A percentile compares a stretch with the other conserved stretches of the same genome.
Evolutionary conservation across 2,329 filamentous ascomycete genomes (phyloP).

Genomic region (Colletotrichum sp.): DNA sequence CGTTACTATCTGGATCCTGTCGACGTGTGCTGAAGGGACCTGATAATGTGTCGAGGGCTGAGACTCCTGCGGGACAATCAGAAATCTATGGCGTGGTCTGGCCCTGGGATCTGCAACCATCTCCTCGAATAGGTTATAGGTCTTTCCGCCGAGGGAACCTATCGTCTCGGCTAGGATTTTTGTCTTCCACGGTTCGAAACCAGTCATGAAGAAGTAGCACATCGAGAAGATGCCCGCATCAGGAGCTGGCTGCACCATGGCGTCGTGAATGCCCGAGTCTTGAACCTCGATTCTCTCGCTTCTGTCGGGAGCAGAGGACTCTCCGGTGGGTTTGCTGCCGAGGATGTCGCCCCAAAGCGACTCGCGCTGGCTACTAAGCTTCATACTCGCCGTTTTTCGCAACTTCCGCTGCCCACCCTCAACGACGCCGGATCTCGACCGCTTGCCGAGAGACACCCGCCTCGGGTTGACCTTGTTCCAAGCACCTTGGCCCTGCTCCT

Average conservation of each 20-base stretch:
- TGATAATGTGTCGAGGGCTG: constrained; percentile 49
- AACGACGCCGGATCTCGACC: constrained; percentile 55
- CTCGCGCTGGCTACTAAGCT: constrained; percentile 79
- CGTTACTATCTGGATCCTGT: constrained; percentile 65
- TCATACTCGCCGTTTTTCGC: constrained; percentile 85
- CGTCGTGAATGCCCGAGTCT: constrained; percentile 34
- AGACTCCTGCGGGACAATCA: constrained; percentile 60
- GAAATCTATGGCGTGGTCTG: constrained; percentile 45
- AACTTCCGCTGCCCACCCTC: constrained; percentile 78
- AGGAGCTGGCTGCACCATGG: constrained; percentile 19
- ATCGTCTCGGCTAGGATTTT: constrained; percentile 53
- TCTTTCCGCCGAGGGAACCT: constrained; percentile 49
- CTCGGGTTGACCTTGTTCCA: constrained; percentile 65
- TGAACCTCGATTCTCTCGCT: constrained; percentile 24
- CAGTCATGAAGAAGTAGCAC: constrained; percentile 64
- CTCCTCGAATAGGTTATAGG: constrained; percentile 48
- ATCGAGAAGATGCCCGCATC: constrained; percentile 54
- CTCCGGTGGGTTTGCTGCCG: constrained; percentile 36
- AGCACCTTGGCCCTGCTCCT: constrained; percentile 78
- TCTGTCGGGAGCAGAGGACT: constrained; percentile 1
- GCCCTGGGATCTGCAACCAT: constrained; percentile 33
- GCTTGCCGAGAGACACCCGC: constrained; percentile 60
- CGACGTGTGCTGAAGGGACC: constrained; percentile 37
- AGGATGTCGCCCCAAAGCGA: constrained; percentile 93
- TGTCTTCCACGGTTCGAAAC: constrained; percentile 60